Base-by-base conservation (phyloP, 306 rosid species). In the Hippophae tibetana region DNA sequence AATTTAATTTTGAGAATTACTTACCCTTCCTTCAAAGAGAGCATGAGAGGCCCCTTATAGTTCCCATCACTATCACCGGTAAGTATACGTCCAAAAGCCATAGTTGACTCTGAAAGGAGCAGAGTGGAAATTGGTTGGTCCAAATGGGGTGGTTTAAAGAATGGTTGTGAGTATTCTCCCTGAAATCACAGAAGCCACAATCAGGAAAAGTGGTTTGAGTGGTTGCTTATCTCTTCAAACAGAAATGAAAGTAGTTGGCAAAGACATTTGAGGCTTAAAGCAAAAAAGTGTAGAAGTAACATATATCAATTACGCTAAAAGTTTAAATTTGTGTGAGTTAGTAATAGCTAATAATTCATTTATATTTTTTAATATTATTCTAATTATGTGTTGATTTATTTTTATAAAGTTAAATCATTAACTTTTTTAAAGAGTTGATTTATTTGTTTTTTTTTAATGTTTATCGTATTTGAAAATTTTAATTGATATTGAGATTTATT, bases 131-230 rank as follows among this genome's bases (percentile, higher is more conserved):
- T 72, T 18, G 99, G 99, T 69, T 93, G 99, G 45, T 93, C 99
- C 85, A 93, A 78, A 72, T 93, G 99, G 7, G 99, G 99, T 58
- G 99, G 99, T 76, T 93, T 93, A 66, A 78, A 79, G 82, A 93
- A 93, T 72, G 99, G 99, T 78, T 93, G 99, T 55, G 99, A 88
- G 66, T 82, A 77, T 70, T 93, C 99, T 42, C 83, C 99, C 97
- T 89, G 58, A 60, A 68, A 31, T 31, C 38, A 31, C 38, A 44
- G 57, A 43, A 67, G 53, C 71, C 53, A 54, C 6, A 2, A 31
- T 31, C 38, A 31, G 38, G 38, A 31, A 31, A 31, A 31, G 38
- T 31, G 38, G 38, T n/a, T 42, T 48, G 38, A 2, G 38, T 8
- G 46, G 13, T 27, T 41, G 43, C 56, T 52, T 59, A 26, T 61